Base-by-base conservation (phyloP, 148 eudicot species). In the Chenopodium quinoa region DNA sequence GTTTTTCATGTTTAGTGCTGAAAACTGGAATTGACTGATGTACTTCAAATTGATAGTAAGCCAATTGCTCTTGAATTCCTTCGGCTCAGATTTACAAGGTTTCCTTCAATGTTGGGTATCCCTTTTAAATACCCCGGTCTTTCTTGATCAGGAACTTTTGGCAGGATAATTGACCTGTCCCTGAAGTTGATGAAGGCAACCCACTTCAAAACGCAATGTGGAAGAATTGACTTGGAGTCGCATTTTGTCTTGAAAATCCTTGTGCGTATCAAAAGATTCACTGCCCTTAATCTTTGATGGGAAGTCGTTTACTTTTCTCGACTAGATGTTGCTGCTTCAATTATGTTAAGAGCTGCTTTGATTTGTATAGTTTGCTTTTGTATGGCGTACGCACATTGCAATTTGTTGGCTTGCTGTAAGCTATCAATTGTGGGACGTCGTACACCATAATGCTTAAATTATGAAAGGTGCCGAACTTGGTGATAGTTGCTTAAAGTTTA, bases 1-100 rank as follows among this genome's bases (percentile, higher is more conserved):
- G 70, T 10, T 77, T 85, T 85, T 81, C 62, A 65, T 66, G 78
- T 85, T 81, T 78, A 77, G 63, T 81, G 78, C 69, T 77, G 69
- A 71, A 65, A 77, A 50, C 63, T 77, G 78, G 84, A 73, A 64
- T 81, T 81, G 75, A 66, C 72, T 84, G 83, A 47, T 84, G 77
- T 72, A 84, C 62, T 54, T 81, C 73, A 16, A 44, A 76, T 76
- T 80, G 68, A 64, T 71, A 71, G 75, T 76, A 80, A 64, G 52
- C 80, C n/a, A 48, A 66, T 84, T 80, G 83, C 80, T 80, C 56
- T 80, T 71, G 75, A 52, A 48, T 73, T 77, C 62, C 63, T 64
- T 72, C 82, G 56, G 46, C 75, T 80, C 78, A 20, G 76, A 72
- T 77, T 80, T 32, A 48, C 71, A 84, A 56, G 31, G 86, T 14